phyloP scores from a whole-genome alignment of 2,329 filamentous ascomycete species.

The Penicillium frequentans region DNA sequence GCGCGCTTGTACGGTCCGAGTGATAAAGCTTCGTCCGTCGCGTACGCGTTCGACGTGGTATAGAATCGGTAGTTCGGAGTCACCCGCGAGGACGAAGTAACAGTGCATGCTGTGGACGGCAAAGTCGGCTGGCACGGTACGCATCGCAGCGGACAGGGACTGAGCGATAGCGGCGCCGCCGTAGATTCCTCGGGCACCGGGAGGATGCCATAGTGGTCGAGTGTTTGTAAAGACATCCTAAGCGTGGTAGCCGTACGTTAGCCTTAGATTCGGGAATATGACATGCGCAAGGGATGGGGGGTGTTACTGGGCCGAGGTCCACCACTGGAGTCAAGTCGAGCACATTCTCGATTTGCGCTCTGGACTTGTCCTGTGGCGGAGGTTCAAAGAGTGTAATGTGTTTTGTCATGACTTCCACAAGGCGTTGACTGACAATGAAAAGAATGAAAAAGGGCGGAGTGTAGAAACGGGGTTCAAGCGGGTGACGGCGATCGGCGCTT shows the following conservation, averaged over 20 bases:
- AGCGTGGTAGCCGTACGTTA: not conserved
- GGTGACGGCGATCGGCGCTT: not conserved
- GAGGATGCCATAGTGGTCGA: slow-evolving; percentile 86
- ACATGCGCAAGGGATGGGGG: not conserved
- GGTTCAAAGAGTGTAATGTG: slow-evolving; percentile 68
- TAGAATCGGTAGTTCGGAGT: slow-evolving; percentile 78
- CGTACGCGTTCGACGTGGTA: slow-evolving; percentile 95
- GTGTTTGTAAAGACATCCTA: slow-evolving; percentile 95
- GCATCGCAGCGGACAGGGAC: slow-evolving; percentile 81
- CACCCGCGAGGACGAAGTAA: slow-evolving; percentile 94
- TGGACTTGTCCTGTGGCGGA: slow-evolving; percentile 68
- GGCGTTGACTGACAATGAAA: not conserved
- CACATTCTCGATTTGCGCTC: slow-evolving; percentile 83
- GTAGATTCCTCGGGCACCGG: slow-evolving; percentile 88
- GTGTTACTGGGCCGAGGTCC: slow-evolving; percentile 59
- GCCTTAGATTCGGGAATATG: not conserved
- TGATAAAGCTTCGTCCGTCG: slow-evolving; percentile 85
- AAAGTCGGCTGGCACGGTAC: slow-evolving; percentile 78
- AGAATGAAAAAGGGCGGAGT: not conserved
- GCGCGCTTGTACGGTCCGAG: slow-evolving; percentile 90
- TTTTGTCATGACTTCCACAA: slow-evolving; percentile 24
- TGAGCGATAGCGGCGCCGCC: slow-evolving; percentile 93
- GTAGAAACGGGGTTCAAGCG: not conserved
- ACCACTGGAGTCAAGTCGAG: slow-evolving; percentile 78
- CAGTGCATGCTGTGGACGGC: slow-evolving; percentile 96